Conservation (phyloP, 2,329 filamentous ascomycete genomes). For the Plenodomus lindquistii region DNA sequence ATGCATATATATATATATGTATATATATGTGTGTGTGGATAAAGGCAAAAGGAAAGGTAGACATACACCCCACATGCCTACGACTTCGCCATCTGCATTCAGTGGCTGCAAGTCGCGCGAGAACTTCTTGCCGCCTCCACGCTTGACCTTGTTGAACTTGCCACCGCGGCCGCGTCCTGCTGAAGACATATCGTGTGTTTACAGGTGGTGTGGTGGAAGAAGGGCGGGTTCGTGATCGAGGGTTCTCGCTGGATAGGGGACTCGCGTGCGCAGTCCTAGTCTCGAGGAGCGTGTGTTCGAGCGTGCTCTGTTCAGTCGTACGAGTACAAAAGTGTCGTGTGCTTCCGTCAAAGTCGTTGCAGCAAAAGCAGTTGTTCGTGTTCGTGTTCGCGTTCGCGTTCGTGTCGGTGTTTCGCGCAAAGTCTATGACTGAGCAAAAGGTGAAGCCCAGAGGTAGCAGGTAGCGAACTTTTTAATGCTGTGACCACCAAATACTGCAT, state of each 20-base stretch:
- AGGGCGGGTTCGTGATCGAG: conserved; percentile 1
- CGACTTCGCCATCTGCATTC: conserved; percentile 84
- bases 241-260: conserved; percentile 3
- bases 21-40: neutral
- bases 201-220: conserved; percentile 4
- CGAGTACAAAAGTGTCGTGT: neutral
- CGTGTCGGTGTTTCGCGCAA: neutral
- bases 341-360: neutral
- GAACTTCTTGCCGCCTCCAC: conserved; percentile 95
- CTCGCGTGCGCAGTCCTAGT: conserved; percentile 1
- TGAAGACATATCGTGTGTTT: conserved; percentile 54
- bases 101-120: conserved; percentile 87
- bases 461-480: neutral
- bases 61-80: conserved; percentile 82
- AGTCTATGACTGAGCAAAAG: neutral
- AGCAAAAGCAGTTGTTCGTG: neutral
- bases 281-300: neutral
- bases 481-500: neutral
- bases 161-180: conserved; percentile 75
- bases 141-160: conserved; percentile 91
- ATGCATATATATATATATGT: no score
- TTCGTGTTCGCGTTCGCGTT: no score
- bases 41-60: neutral
- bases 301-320: neutral
- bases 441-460: neutral